A percentile compares a stretch with the other conserved stretches of the same genome.
phyloP scores from a whole-genome alignment of 805 yeast species.

The Helenozyma rhizophorensis region DNA sequence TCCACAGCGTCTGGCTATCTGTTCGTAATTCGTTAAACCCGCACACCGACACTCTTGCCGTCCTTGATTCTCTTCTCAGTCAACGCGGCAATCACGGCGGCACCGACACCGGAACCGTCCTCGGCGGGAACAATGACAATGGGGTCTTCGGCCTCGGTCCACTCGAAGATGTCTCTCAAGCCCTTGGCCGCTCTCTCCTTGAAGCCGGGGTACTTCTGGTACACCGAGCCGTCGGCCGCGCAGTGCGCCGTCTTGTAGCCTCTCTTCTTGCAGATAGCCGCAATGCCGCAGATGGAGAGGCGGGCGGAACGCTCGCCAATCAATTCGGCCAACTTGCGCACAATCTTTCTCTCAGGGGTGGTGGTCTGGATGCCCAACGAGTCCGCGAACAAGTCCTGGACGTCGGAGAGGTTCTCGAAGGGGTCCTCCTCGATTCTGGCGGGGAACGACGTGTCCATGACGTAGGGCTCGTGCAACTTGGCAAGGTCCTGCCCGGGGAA shows the following conservation, averaged over 20 bases:
- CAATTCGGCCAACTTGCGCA: constrained; percentile 78
- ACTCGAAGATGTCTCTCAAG: constrained; percentile 81
- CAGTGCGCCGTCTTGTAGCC: constrained; percentile 72
- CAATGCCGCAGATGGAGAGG: constrained; percentile 90
- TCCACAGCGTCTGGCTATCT: no score
- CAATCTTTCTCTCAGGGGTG: constrained; percentile 70
- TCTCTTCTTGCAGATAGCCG: constrained; percentile 88
- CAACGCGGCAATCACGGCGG: constrained; percentile 95
- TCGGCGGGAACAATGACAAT: constrained; percentile 86
- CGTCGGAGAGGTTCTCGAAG: constrained; percentile 74
- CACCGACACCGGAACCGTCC: constrained; percentile 99
- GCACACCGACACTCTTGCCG: constrained; percentile 63
- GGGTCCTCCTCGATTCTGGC: constrained; percentile 87
- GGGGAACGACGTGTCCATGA: constrained; percentile 87
- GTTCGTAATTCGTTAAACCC: constrained; percentile 2
- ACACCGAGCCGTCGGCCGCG: constrained; percentile 97
- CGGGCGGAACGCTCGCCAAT: constrained; percentile 93
- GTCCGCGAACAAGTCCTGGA: constrained; percentile 58
- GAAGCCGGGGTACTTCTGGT: constrained; percentile 90
- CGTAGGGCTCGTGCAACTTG: constrained; percentile 57
- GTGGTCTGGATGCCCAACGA: constrained; percentile 64
- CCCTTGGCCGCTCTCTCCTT: constrained; percentile 84
- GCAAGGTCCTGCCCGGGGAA: constrained; percentile 68
- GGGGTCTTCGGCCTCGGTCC: constrained; percentile 71
- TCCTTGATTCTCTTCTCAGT: constrained; percentile 72